Base-by-base conservation (phyloP, 2,329 filamentous ascomycete genomes). In the Paraconiothyrium brasiliense region DNA sequence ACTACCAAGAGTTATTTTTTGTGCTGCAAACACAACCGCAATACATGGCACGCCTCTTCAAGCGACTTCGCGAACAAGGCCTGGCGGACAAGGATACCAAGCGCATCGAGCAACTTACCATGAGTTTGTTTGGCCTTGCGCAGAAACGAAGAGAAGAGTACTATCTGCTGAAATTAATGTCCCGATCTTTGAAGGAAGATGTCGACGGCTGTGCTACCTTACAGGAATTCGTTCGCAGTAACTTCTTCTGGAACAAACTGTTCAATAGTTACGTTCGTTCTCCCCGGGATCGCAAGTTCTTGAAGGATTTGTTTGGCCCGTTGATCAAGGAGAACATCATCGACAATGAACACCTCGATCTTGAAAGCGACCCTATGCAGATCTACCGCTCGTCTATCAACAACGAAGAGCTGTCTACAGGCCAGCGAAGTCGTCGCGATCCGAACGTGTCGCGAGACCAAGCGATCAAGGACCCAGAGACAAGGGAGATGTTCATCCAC, bases 1-100 rank as follows among this genome's bases (percentile, higher is more conserved):
- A 93, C 27, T 99, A 99, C 76, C 96, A 99, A 78, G 93, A 98
- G 74, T 87, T 99, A 14, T 99, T 99, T 82, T 98, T 99, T 84
- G 90, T 94, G 63, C 87, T 99, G 4, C 95, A 99, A 76, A 99
- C 95, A 0, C 96, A 99, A 71, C 92, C 95, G 3, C 92, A 97
- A 66, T 99, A 99, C 73, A 87, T 99, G 46, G 92, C 94, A 32
- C 87, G 94, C 13, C 85, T 98, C 1, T 97, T 98, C 84, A 90
- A 89, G 76, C 88, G 90, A 47, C 82, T 98, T 34, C 89, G 93
- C 34, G 92, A 97, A 78, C 87, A 92, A 70, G 92, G 91, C 46
- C 92, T 92, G 1, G 84, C 93, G 0, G 95, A 99, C 72, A 96
- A 95, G 79, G 95, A 99, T 73, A 91, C 89, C 76, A 97, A 97